Evolutionary conservation across 306 rosid species (phyloP).

Genomic region (Erythrophleum fordii): DNA sequence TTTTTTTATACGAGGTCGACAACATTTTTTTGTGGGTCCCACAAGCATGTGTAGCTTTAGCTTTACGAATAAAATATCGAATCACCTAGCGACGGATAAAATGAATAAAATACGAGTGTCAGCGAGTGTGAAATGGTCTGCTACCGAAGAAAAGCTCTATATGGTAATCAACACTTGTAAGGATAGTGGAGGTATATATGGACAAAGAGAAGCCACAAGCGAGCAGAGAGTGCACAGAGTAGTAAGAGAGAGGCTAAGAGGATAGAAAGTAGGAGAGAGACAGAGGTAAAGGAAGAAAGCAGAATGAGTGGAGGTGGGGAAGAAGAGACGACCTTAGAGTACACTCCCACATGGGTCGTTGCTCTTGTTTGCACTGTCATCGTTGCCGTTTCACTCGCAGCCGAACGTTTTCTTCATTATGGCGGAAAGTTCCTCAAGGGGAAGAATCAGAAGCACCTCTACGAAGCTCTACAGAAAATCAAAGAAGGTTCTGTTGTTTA

Average conservation of each 20-base stretch:
- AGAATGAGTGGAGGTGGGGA: slow-evolving; percentile 77
- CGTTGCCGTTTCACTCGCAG: slow-evolving; percentile 74
- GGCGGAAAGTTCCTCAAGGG: slow-evolving; percentile 59
- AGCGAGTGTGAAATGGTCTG: too few species aligned
- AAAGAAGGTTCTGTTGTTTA: slow-evolving; percentile 61
- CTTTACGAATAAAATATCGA: too few species aligned
- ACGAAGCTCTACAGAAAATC: slow-evolving; percentile 82
- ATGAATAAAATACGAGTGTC: too few species aligned
- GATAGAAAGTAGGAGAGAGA: background rate
- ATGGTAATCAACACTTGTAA: too few species aligned
- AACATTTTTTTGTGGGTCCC: too few species aligned
- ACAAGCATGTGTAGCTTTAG: too few species aligned
- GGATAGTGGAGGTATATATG: too few species aligned
- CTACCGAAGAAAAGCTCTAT: too few species aligned
- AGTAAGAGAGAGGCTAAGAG: background rate
- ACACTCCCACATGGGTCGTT: slow-evolving; percentile 91
- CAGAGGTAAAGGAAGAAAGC: background rate
- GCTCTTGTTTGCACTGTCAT: slow-evolving; percentile 81
- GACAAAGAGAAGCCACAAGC: too few species aligned
- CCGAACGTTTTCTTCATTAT: slow-evolving; percentile 77
- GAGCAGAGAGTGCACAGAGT: background rate
- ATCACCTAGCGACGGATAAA: too few species aligned
- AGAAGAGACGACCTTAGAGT: slow-evolving; percentile 55
- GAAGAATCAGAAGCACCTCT: slow-evolving; percentile 77
- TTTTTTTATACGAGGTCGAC: too few species aligned